Percentiles rank a stretch among this genome's conserved stretches.
phyloP scores from a whole-genome alignment of 139 green algal species.

The Marvania coccoides region DNA sequence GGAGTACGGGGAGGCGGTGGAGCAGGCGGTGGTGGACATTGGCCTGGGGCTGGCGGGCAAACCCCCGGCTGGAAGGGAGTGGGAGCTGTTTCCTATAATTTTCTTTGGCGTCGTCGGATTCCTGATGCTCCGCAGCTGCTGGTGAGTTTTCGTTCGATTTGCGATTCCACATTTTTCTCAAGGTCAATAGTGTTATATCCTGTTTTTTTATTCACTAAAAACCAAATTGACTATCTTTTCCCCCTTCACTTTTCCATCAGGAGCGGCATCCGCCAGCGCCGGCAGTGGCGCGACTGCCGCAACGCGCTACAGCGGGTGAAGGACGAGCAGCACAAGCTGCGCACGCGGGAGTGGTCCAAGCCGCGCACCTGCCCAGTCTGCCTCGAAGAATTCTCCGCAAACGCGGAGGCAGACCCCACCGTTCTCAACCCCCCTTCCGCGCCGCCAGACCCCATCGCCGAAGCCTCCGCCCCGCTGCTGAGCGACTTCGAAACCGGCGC shows the following conservation, averaged over 20 bases:
- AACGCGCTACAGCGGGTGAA: slow-evolving; percentile 2
- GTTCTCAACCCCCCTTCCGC: too few species aligned
- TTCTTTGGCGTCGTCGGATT: slow-evolving; percentile 18
- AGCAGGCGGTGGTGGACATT: slow-evolving; percentile 36
- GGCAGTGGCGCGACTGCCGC: background rate
- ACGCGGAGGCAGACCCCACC: too few species aligned
- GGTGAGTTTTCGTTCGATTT: background rate
- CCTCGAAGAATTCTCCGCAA: slow-evolving; percentile 5
- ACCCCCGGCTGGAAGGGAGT: background rate
- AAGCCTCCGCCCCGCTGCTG: too few species aligned
- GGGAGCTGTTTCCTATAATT: slow-evolving; percentile 11
- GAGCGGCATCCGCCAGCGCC: too few species aligned
- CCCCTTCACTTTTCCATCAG: too few species aligned
- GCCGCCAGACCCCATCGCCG: too few species aligned
- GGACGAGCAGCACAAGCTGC: slow-evolving; percentile 30
- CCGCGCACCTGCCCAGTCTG: slow-evolving; percentile 41
- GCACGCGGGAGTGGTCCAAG: slow-evolving; percentile 11
- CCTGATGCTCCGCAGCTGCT: background rate
- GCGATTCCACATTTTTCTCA: too few species aligned
- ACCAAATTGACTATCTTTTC: background rate
- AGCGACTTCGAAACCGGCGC: too few species aligned
- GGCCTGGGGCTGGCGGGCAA: slow-evolving; percentile 37
- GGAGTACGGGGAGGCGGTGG: slow-evolving; percentile 41
- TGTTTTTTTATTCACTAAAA: background rate
- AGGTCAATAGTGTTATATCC: too few species aligned